phyloP scores from a whole-genome alignment of 192 early-diverging fungal genomes.

The Pilobolus umbonatus region DNA sequence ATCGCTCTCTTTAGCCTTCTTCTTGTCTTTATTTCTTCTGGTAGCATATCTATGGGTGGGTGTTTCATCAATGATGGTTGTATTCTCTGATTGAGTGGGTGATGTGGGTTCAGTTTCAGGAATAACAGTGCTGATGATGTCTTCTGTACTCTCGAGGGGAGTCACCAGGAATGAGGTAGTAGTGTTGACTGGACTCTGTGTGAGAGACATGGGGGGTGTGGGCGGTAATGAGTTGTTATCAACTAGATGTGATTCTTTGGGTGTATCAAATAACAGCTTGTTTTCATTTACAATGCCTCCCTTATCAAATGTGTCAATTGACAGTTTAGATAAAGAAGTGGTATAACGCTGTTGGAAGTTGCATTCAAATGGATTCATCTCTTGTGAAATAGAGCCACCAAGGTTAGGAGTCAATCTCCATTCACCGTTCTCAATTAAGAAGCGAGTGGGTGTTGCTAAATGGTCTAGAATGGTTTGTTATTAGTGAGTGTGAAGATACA shows the following conservation, averaged over 20 bases:
- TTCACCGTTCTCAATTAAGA: constrained; percentile 27
- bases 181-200: constrained; percentile 7
- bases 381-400: constrained; percentile 9
- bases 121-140: background rate
- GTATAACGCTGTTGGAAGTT: constrained; percentile 4
- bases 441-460: constrained; percentile 28
- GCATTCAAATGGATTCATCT: constrained; percentile 29
- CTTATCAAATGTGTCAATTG: too few species aligned
- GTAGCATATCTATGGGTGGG: background rate
- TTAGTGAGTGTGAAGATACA: background rate
- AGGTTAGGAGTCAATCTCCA: constrained; percentile 23
- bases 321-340: background rate
- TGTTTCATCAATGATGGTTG: background rate
- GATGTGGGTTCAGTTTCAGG: background rate
- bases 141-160: background rate
- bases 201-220: constrained; percentile 7
- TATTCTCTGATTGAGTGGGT: background rate
- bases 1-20: background rate
- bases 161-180: background rate
- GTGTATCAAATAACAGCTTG: background rate
- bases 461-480: background rate
- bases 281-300: too few species aligned
- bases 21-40: background rate
- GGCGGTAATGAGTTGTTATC: background rate
- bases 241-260: background rate